phyloP scores from a whole-genome alignment of 176 grass and related monocot genomes.

The Musa acuminata region DNA sequence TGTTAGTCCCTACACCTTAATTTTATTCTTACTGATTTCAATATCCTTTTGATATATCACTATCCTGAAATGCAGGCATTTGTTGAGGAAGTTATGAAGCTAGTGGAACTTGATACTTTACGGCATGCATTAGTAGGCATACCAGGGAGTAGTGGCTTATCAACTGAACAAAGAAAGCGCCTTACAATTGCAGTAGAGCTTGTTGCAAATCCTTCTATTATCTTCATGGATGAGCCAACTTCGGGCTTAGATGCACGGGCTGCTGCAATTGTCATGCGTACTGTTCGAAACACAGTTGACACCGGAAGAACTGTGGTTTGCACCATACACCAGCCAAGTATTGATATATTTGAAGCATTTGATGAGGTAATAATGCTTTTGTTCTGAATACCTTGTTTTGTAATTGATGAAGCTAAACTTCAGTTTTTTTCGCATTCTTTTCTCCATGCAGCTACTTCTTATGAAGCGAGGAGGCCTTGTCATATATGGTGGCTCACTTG shows the following conservation, averaged over 20 bases:
- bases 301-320: constrained; percentile 66
- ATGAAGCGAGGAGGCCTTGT: constrained; percentile 59
- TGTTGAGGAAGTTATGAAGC: constrained; percentile 64
- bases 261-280: constrained; percentile 72
- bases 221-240: constrained; percentile 76
- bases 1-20: constrained; percentile 16
- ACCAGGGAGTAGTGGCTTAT: constrained; percentile 50
- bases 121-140: constrained; percentile 60
- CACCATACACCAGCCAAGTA: constrained; percentile 73
- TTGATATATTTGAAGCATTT: constrained; percentile 86
- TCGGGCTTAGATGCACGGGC: constrained; percentile 71
- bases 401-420: background rate
- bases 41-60: constrained; percentile 5
- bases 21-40: background rate
- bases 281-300: constrained; percentile 71
- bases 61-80: constrained; percentile 35
- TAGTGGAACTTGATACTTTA: constrained; percentile 62
- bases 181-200: constrained; percentile 76
- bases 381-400: background rate
- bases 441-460: constrained; percentile 39
- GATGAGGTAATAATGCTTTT: constrained; percentile 47
- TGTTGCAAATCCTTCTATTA: constrained; percentile 76
- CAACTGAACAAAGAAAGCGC: constrained; percentile 75
- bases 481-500: constrained; percentile 61
- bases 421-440: background rate